These are phyloP conservation scores for Millerozyma miso DNA, from an alignment of 805 yeast genomes.

Conservation along the genomic window DNA sequence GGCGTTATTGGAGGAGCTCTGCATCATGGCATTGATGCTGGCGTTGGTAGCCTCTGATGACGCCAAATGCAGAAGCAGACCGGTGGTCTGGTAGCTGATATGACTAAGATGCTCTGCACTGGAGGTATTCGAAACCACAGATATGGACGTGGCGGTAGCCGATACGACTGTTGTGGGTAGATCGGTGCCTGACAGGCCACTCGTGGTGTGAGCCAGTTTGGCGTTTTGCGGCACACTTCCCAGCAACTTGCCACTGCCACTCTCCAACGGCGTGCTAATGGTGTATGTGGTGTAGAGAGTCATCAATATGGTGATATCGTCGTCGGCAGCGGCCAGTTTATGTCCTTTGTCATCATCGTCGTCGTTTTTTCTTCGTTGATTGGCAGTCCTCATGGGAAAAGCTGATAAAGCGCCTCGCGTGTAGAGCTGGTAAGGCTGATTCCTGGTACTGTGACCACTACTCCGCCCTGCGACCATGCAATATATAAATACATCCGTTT, in stretches of 20 bases:
- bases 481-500: background rate
- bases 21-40: conserved; percentile 3
- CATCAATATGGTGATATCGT: conserved; percentile 9
- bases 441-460: too few species aligned
- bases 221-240: too few species aligned
- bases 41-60: background rate
- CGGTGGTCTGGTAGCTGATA: too few species aligned
- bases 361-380: background rate
- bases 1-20: conserved; percentile 1
- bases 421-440: too few species aligned
- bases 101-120: too few species aligned
- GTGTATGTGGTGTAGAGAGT: conserved; percentile 12
- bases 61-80: background rate
- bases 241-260: too few species aligned
- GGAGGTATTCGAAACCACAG: background rate
- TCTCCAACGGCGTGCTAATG: background rate
- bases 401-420: too few species aligned
- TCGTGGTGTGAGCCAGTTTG: background rate
- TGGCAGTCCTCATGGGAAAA: background rate
- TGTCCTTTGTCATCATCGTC: background rate
- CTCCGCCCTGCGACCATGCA: too few species aligned
- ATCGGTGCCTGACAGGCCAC: background rate
- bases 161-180: background rate
- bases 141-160: background rate
- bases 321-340: conserved; percentile 1